phyloP scores from a whole-genome alignment of 805 yeast species.

The Suhomyces vadensis region DNA sequence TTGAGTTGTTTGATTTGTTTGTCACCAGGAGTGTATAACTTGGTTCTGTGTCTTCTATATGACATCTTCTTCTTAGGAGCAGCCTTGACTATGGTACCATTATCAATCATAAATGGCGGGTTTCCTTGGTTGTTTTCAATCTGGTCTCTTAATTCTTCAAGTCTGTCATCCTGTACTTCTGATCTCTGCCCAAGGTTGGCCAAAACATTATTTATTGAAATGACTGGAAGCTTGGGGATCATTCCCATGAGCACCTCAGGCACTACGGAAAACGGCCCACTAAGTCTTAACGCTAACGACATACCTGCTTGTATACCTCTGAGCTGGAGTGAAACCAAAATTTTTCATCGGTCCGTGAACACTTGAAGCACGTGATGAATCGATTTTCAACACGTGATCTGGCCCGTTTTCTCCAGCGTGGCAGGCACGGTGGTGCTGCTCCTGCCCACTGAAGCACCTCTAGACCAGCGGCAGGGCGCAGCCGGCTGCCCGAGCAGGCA shows the following conservation, averaged over 20 bases:
- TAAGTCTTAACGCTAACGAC: slow-evolving; percentile 28
- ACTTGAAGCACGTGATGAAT: background rate
- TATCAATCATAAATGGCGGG: slow-evolving; percentile 50
- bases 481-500: too few species aligned
- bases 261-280: slow-evolving; percentile 9
- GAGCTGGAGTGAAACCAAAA: background rate
- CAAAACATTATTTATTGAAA: slow-evolving; percentile 6
- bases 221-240: slow-evolving; percentile 14
- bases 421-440: background rate
- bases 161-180: slow-evolving; percentile 22
- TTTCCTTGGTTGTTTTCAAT: slow-evolving; percentile 34
- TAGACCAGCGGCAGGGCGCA: too few species aligned
- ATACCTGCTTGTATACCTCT: slow-evolving; percentile 11
- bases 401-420: background rate
- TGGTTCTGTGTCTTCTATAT: slow-evolving; percentile 79
- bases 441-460: too few species aligned
- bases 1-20: slow-evolving; percentile 77
- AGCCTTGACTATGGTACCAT: slow-evolving; percentile 74
- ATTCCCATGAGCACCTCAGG: slow-evolving; percentile 8
- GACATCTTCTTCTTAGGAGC: slow-evolving; percentile 95
- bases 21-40: slow-evolving; percentile 78
- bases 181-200: background rate
- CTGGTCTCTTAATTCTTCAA: slow-evolving; percentile 41
- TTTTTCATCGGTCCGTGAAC: background rate
- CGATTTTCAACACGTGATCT: background rate